Evolutionary conservation across 345 rosid genomes (phyloP).

Genomic region (Eucalyptus camaldulensis): DNA sequence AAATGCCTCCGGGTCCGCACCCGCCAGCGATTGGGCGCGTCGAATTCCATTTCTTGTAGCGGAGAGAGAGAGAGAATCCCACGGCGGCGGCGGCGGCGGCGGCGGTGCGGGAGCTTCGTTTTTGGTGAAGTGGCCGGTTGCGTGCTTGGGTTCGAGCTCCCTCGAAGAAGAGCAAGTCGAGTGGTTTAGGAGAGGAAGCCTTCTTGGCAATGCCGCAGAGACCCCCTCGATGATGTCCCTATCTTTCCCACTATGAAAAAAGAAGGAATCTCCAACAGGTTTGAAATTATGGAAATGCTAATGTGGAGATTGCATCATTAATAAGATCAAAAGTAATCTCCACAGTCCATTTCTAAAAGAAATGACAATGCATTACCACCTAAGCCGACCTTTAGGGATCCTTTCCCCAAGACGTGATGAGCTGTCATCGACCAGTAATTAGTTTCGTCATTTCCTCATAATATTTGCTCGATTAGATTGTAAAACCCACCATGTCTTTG

Average conservation of each 20-base stretch:
- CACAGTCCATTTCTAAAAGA: too few species aligned
- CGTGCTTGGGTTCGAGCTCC: neutral
- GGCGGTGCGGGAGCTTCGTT: neutral
- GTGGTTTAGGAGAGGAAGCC: too few species aligned
- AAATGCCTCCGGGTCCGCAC: neutral
- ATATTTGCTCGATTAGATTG: rapidly evolving
- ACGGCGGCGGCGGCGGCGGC: neutral
- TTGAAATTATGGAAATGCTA: neutral
- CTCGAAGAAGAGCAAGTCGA: neutral
- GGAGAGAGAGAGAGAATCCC: neutral
- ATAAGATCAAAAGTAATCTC: neutral
- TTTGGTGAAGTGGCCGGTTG: neutral
- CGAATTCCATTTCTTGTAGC: neutral
- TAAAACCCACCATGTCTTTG: neutral
- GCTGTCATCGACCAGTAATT: too few species aligned
- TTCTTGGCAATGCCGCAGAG: neutral
- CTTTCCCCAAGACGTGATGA: too few species aligned
- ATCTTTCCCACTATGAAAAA: neutral
- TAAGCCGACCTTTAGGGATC: neutral
- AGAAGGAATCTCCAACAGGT: neutral
- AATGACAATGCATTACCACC: neutral
- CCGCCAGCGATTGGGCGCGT: neutral
- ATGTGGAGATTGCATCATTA: neutral
- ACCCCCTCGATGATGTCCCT: neutral
- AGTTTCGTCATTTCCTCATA: too few species aligned